Percentiles rank a stretch among this genome's conserved stretches.
These are phyloP conservation scores for Torulaspora indica DNA, from an alignment of 805 yeast genomes.

Conservation along the genomic window DNA sequence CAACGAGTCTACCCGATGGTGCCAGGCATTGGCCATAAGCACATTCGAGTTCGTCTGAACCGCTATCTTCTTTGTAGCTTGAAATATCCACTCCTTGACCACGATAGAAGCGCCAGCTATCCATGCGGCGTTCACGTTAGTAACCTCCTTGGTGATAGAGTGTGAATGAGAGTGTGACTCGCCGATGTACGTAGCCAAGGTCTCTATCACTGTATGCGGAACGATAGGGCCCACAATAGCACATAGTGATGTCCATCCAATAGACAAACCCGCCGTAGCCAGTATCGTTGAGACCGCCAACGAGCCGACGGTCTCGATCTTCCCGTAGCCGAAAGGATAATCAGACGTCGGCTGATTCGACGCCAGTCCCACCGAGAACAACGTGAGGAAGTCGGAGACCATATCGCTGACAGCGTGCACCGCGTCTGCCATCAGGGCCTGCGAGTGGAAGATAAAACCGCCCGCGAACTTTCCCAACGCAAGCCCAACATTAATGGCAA, in stretches of 20 bases:
- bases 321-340: slow-evolving; percentile 89
- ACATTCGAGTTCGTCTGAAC: slow-evolving; percentile 76
- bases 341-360: slow-evolving; percentile 49
- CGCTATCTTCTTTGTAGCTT: slow-evolving; percentile 79
- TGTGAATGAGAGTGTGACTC: slow-evolving; percentile 39
- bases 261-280: slow-evolving; percentile 81
- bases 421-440: slow-evolving; percentile 90
- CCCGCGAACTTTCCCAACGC: slow-evolving; percentile 84
- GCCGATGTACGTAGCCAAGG: slow-evolving; percentile 37
- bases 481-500: slow-evolving; percentile 76
- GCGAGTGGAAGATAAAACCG: slow-evolving; percentile 90
- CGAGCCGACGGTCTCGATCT: slow-evolving; percentile 88
- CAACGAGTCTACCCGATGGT: slow-evolving; percentile 89
- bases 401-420: slow-evolving; percentile 89
- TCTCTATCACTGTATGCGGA: slow-evolving; percentile 57
- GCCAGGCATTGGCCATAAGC: slow-evolving; percentile 97
- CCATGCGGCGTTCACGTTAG: slow-evolving; percentile 92
- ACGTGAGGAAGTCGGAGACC: slow-evolving; percentile 81
- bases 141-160: slow-evolving; percentile 38
- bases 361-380: slow-evolving; percentile 81
- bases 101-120: slow-evolving; percentile 84
- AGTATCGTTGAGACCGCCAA: slow-evolving; percentile 79
- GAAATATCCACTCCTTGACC: slow-evolving; percentile 83
- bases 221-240: slow-evolving; percentile 62
- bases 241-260: slow-evolving; percentile 79